These are phyloP conservation scores for Immersiporthe knoxdaviesiana DNA, from an alignment of 2,329 filamentous ascomycete species.

Conservation along the genomic window DNA sequence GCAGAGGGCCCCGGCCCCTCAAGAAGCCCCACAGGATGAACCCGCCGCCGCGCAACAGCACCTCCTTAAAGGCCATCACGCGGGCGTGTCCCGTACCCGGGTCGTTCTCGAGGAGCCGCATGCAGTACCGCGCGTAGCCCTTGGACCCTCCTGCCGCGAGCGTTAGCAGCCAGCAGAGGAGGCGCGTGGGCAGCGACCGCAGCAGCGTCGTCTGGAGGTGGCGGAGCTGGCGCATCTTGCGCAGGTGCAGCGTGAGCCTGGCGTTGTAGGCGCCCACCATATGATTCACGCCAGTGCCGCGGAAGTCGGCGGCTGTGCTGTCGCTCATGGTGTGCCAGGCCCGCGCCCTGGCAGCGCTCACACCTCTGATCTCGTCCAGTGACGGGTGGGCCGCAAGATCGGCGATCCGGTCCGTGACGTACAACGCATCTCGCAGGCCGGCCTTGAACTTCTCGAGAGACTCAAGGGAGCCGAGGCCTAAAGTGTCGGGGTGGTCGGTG, in stretches of 20 bases:
- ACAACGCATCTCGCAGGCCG: slow-evolving; percentile 19
- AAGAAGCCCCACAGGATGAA: slow-evolving; percentile 26
- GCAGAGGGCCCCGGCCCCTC: slow-evolving; percentile 14
- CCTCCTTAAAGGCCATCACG: slow-evolving; percentile 26
- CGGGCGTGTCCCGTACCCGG: slow-evolving; percentile 18
- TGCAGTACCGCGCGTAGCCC: slow-evolving; percentile 15
- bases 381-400: slow-evolving; percentile 17
- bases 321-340: neutral
- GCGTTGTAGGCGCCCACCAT: neutral
- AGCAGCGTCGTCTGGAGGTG: neutral
- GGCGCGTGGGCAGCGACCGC: neutral
- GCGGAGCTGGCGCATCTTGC: slow-evolving; percentile 5
- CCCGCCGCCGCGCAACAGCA: slow-evolving; percentile 23
- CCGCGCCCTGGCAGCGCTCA: neutral
- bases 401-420: slow-evolving; percentile 18
- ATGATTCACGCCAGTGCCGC: neutral
- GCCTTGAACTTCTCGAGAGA: slow-evolving; percentile 22
- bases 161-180: slow-evolving; percentile 14
- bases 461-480: slow-evolving; percentile 10
- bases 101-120: slow-evolving; percentile 13
- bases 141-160: slow-evolving; percentile 8
- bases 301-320: neutral
- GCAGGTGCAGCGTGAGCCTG: neutral
- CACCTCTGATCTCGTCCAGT: neutral
- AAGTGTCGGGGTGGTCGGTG: slow-evolving; percentile 3